Evolutionary conservation across 2,329 filamentous ascomycete genomes (phyloP).

Genomic region (Aspergillus pseudoterreus): DNA sequence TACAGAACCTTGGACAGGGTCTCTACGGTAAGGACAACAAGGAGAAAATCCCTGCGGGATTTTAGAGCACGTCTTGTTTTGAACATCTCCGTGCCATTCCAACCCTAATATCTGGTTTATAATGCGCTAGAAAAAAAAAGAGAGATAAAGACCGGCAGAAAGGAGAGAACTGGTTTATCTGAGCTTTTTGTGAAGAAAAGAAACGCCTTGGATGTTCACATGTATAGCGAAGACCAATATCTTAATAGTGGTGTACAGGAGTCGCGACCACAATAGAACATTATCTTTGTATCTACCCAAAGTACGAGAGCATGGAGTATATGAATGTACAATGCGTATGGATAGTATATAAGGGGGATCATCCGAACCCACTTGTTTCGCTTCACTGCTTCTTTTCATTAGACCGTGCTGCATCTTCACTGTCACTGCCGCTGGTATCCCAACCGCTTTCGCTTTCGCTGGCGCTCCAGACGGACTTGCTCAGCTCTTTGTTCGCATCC

Average conservation of each 20-base stretch:
- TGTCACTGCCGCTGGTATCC: constrained; percentile 23
- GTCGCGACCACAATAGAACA: no score
- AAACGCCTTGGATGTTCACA: neutral
- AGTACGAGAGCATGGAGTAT: neutral
- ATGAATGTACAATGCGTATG: neutral
- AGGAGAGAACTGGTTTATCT: neutral
- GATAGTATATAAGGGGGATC: no score
- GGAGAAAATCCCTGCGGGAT: constrained; percentile 36
- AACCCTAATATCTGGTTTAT: neutral
- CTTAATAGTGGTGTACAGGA: no score
- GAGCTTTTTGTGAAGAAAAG: neutral
- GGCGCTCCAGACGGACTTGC: constrained; percentile 29
- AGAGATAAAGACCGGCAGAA: neutral
- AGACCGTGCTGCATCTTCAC: no score
- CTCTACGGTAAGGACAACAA: constrained; percentile 46
- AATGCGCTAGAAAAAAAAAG: neutral
- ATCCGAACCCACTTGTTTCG: no score
- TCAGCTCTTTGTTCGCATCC: neutral
- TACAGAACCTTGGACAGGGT: constrained; percentile 53
- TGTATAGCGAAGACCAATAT: neutral
- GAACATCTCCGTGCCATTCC: neutral
- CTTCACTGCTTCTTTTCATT: neutral
- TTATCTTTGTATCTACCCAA: no score
- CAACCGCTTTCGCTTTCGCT: constrained; percentile 37
- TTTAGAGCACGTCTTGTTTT: constrained; percentile 21